A percentile compares a stretch with the other conserved stretches of the same genome.
Evolutionary conservation across 257 asterid genomes (phyloP).

Genomic region (Solanum etuberosum): DNA sequence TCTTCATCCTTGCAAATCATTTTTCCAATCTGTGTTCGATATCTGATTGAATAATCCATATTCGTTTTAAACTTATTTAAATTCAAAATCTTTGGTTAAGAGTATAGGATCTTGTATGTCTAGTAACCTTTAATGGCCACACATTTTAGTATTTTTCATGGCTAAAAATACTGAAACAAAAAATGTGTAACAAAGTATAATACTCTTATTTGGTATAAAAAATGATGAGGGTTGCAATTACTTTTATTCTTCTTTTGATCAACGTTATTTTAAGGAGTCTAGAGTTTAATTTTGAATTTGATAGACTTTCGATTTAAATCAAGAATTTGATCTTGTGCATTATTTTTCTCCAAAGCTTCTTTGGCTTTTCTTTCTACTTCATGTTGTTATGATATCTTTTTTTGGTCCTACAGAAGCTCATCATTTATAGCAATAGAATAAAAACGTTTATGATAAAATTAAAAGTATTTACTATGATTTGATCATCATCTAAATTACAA

Average conservation of each 20-base stretch:
- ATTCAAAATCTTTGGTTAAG: no score
- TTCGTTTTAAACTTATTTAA: no score
- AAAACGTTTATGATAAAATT: background rate
- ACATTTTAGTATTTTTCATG: background rate
- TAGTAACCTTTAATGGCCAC: background rate
- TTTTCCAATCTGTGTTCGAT: no score
- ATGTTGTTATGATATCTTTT: background rate
- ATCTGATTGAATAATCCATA: accelerated
- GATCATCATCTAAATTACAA: background rate
- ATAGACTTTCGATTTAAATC: background rate
- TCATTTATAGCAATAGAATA: background rate
- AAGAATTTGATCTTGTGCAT: background rate
- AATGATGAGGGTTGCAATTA: background rate
- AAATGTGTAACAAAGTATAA: background rate
- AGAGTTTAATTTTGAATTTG: background rate
- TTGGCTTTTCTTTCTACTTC: background rate
- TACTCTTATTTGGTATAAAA: no score
- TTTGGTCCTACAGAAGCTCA: background rate
- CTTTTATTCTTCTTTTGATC: background rate
- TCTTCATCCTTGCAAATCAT: background rate
- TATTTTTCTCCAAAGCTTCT: background rate
- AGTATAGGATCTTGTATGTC: background rate
- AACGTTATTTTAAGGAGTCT: background rate
- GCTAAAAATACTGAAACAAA: background rate
- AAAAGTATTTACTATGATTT: background rate